These are phyloP conservation scores for Mycena metata DNA, from an alignment of 768 basidiomycete genomes.

Conservation along the genomic window DNA sequence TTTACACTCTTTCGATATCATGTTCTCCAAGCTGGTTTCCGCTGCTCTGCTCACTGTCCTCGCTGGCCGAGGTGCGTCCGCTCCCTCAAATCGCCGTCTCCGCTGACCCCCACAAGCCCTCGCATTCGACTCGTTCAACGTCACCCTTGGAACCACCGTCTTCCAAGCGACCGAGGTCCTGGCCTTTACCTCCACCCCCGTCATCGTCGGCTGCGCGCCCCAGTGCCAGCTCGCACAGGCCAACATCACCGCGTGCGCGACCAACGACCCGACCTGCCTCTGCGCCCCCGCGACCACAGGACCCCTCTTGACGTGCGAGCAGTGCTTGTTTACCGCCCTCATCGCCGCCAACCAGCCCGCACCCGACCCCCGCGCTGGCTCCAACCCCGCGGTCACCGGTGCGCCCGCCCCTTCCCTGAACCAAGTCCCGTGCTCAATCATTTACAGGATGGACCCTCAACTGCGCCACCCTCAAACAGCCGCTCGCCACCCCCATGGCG, in stretches of 20 bases:
- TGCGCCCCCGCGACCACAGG: slow-evolving; percentile 61
- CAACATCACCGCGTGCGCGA: slow-evolving; percentile 56
- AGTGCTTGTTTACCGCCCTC: slow-evolving; percentile 74
- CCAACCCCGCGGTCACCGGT: slow-evolving; percentile 72
- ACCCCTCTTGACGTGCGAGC: slow-evolving; percentile 67
- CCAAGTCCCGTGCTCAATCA: slow-evolving; percentile 18
- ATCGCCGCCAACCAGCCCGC: slow-evolving; percentile 62
- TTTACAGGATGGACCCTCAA: slow-evolving; percentile 66
- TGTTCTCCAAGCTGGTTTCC: slow-evolving; percentile 47
- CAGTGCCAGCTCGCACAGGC: slow-evolving; percentile 47
- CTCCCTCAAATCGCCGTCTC: neutral
- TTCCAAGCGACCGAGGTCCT: slow-evolving; percentile 63
- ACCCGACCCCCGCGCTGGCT: slow-evolving; percentile 70
- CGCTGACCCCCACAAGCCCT: slow-evolving; percentile 5
- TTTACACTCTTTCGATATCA: slow-evolving; percentile 37
- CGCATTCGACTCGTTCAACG: slow-evolving; percentile 61
- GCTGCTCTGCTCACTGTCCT: slow-evolving; percentile 57
- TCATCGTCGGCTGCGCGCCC: slow-evolving; percentile 47
- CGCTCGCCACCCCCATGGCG: slow-evolving; percentile 55
- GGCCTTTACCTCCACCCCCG: slow-evolving; percentile 49
- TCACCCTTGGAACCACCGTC: slow-evolving; percentile 57
- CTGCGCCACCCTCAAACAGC: slow-evolving; percentile 58
- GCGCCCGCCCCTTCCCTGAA: slow-evolving; percentile 33
- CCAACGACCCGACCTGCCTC: slow-evolving; percentile 63
- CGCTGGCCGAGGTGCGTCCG: slow-evolving; percentile 69